A percentile compares a stretch with the other conserved stretches of the same genome.
Evolutionary conservation across 768 basidiomycete genomes (phyloP).

Genomic region (Suillus tomentosus): DNA sequence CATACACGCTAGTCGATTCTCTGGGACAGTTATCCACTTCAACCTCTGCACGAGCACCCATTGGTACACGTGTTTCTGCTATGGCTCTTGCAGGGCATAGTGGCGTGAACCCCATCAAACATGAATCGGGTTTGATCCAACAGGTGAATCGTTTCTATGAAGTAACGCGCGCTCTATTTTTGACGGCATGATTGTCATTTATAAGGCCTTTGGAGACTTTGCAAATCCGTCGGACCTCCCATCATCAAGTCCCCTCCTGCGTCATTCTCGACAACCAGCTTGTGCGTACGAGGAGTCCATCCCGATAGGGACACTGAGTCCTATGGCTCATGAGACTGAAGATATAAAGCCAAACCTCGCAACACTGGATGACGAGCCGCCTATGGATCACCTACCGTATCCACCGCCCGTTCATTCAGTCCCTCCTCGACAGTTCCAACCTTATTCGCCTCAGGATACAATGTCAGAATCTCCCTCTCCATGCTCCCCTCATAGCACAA

Average conservation of each 20-base stretch:
- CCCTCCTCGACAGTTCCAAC: slow-evolving; percentile 26
- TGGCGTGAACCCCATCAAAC: not conserved
- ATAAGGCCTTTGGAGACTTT: slow-evolving; percentile 14
- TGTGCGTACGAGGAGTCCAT: not conserved
- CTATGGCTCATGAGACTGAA: too few relatives aligned
- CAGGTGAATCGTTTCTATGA: slow-evolving; percentile 20
- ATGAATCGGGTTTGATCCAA: slow-evolving; percentile 15
- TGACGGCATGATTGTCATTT: not conserved
- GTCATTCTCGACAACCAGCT: not conserved
- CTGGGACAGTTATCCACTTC: slow-evolving; percentile 21
- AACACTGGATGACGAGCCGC: slow-evolving; percentile 23
- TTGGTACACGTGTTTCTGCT: slow-evolving; percentile 3
- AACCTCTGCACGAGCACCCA: not conserved
- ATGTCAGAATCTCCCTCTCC: slow-evolving; percentile 16
- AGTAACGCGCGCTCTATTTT: slow-evolving; percentile 14
- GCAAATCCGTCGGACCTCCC: slow-evolving; percentile 12
- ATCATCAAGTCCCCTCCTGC: slow-evolving; percentile 15
- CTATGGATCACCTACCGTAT: slow-evolving; percentile 35
- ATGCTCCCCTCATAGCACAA: slow-evolving; percentile 15
- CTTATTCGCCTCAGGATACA: slow-evolving; percentile 19
- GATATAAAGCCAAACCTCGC: slow-evolving; percentile 17
- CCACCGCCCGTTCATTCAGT: slow-evolving; percentile 27
- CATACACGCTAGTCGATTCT: slow-evolving; percentile 32
- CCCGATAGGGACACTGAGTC: not conserved
- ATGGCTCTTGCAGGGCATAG: not conserved